Percentiles rank a stretch among this genome's conserved stretches.
phyloP scores from a whole-genome alignment of 2,329 filamentous ascomycete species.

The Calonectria pauciramosa region DNA sequence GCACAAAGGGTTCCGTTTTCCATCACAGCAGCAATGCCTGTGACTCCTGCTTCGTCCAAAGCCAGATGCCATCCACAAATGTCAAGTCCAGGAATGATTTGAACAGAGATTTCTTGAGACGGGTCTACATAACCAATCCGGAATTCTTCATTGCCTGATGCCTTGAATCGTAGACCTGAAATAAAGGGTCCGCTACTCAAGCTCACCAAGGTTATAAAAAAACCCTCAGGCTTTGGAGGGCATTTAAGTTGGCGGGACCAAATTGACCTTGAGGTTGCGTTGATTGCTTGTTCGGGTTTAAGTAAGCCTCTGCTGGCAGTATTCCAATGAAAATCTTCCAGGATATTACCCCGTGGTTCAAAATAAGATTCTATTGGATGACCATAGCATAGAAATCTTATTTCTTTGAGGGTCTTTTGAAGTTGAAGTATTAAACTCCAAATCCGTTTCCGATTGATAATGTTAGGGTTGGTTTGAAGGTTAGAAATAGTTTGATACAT shows the following conservation, averaged over 20 bases:
- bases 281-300: neutral
- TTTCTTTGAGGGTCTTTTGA: neutral
- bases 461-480: neutral
- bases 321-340: conserved; percentile 5
- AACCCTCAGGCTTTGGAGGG: neutral
- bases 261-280: neutral
- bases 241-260: neutral
- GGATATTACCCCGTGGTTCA: neutral
- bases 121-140: conserved; percentile 23
- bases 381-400: neutral
- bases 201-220: conserved; percentile 20
- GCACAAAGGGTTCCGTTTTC: neutral
- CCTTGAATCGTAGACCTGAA: conserved; percentile 17
- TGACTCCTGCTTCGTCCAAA: neutral
- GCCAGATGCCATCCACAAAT: conserved; percentile 26
- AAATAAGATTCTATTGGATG: neutral
- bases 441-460: conserved; percentile 17
- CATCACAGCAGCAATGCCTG: conserved; percentile 4
- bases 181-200: conserved; percentile 1
- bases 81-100: neutral
- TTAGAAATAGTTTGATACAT: conserved; percentile 9
- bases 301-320: conserved; percentile 6
- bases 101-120: neutral
- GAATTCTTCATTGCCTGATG: neutral
- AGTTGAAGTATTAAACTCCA: conserved; percentile 9